These are phyloP conservation scores for Heterobasidion parviporum DNA, from an alignment of 1,284 basidiomycete genomes.

Conservation along the genomic window DNA sequence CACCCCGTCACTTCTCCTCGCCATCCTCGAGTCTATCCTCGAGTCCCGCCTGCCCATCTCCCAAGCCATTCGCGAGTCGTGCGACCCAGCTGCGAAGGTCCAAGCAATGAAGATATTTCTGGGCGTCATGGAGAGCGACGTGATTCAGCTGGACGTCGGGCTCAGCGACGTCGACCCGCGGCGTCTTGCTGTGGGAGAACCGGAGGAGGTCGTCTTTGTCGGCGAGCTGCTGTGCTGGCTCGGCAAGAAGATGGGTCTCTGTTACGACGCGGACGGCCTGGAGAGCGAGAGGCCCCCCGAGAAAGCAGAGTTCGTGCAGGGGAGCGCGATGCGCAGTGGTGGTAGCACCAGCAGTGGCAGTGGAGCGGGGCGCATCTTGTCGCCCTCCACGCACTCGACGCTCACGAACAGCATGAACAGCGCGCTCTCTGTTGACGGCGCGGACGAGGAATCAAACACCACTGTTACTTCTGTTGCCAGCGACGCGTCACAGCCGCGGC, in stretches of 20 bases:
- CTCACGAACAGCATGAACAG: constrained; percentile 23
- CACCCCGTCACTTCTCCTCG: constrained; percentile 61
- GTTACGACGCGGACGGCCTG: constrained; percentile 11
- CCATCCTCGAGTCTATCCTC: constrained; percentile 55
- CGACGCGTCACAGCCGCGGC: constrained; percentile 9
- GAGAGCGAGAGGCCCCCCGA: background rate
- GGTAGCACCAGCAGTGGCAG: background rate
- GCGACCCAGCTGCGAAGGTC: constrained; percentile 30
- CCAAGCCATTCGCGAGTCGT: constrained; percentile 28
- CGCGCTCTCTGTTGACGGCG: constrained; percentile 22
- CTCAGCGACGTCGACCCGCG: constrained; percentile 56
- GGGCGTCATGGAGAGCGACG: constrained; percentile 64
- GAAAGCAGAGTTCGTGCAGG: background rate
- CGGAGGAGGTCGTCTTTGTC: constrained; percentile 56
- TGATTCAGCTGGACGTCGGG: constrained; percentile 51
- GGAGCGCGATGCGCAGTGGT: background rate
- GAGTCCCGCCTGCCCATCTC: constrained; percentile 38
- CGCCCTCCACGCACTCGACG: constrained; percentile 30
- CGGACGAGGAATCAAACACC: constrained; percentile 21
- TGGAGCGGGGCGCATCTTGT: constrained; percentile 1
- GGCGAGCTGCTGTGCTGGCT: constrained; percentile 61
- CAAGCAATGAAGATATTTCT: constrained; percentile 72
- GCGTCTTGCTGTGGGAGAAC: constrained; percentile 48
- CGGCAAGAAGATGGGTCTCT: constrained; percentile 35
- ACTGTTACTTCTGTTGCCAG: constrained; percentile 26